phyloP scores from a whole-genome alignment of 2,329 filamentous ascomycete species.

The Orbilia javanica region DNA sequence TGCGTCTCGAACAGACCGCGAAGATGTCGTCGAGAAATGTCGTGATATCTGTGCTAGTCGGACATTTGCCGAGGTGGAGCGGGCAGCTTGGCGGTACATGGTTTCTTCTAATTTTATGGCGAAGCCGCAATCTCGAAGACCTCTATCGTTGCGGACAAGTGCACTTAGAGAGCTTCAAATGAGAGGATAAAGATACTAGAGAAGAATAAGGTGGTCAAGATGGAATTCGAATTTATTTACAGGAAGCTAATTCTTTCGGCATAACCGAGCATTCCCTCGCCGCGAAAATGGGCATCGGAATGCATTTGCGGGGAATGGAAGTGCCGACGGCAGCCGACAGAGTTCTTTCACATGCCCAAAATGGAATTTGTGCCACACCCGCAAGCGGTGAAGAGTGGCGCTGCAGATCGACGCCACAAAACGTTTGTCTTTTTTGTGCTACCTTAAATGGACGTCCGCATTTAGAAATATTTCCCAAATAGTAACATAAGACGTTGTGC shows the following conservation, averaged over 20 bases:
- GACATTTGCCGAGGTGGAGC: conserved; percentile 61
- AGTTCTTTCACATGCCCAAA: conserved; percentile 45
- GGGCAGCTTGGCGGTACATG: conserved; percentile 55
- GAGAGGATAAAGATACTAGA: background rate
- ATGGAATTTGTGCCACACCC: background rate
- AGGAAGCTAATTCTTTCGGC: conserved; percentile 6
- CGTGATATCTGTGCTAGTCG: conserved; percentile 68
- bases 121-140: background rate
- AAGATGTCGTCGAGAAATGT: conserved; percentile 69
- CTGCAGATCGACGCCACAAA: no score
- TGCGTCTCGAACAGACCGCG: conserved; percentile 80
- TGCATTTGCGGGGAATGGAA: conserved; percentile 42
- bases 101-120: conserved; percentile 2
- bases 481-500: no score
- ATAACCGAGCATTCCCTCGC: conserved; percentile 29
- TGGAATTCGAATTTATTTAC: conserved; percentile 6
- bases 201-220: background rate
- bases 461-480: no score
- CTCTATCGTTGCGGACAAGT: background rate
- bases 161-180: background rate
- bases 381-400: no score
- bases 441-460: no score
- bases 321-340: conserved; percentile 54
- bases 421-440: no score
- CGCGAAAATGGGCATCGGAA: conserved; percentile 29